Evolutionary conservation across 2,329 filamentous ascomycete genomes (phyloP).

Genomic region (Helotiales sp.): DNA sequence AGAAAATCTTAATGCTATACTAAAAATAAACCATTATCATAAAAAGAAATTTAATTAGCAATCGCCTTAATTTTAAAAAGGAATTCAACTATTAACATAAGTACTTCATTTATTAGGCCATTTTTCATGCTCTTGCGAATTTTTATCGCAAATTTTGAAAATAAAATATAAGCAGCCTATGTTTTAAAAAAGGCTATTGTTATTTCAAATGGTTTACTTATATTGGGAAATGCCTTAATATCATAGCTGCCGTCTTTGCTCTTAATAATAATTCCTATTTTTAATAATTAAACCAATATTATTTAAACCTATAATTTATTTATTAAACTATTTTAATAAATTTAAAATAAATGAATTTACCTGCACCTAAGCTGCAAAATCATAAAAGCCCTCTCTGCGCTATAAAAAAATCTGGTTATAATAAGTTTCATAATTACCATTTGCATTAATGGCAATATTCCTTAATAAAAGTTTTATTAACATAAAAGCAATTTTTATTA

Average conservation of each 20-base stretch:
- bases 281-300: not conserved
- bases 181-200: not conserved
- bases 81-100: not conserved
- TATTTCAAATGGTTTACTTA: not conserved
- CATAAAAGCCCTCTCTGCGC: not conserved
- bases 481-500: too few species aligned
- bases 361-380: not conserved
- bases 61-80: not conserved
- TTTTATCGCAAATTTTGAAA: not conserved
- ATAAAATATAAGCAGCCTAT: not conserved
- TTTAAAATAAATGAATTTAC: not conserved
- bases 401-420: not conserved
- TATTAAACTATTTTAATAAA: not conserved
- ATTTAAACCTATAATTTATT: conserved; percentile 1
- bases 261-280: not conserved
- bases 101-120: not conserved
- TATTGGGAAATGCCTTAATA: not conserved
- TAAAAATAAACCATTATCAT: not conserved
- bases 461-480: not conserved
- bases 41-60: not conserved
- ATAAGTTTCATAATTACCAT: not conserved
- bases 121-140: not conserved
- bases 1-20: not conserved
- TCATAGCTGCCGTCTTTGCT: not conserved
- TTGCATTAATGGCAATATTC: not conserved